A percentile compares a stretch with the other conserved stretches of the same genome.
These are phyloP conservation scores for Rutstroemia sydowiana DNA, from an alignment of 2,329 filamentous ascomycete genomes.

Conservation along the genomic window DNA sequence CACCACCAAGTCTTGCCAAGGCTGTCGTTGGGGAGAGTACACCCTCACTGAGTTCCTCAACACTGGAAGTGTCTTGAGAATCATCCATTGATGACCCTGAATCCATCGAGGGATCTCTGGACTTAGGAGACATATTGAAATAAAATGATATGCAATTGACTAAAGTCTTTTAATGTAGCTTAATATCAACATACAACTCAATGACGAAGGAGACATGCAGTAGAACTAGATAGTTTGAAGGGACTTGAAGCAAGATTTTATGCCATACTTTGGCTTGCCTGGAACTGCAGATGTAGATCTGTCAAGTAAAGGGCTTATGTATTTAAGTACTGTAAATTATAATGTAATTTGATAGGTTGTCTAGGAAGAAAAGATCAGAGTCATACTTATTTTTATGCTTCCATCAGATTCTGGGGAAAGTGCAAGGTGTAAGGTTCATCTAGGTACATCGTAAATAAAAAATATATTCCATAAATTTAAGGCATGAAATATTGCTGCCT, in stretches of 20 bases:
- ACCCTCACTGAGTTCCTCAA: not conserved
- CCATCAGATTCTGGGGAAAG: not conserved
- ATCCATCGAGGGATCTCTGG: too few species aligned
- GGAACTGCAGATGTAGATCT: not conserved
- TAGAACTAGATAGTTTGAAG: too few species aligned
- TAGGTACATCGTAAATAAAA: not conserved
- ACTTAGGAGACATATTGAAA: too few species aligned
- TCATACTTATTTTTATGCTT: not conserved
- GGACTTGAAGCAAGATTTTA: too few species aligned
- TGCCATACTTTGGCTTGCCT: not conserved
- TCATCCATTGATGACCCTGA: too few species aligned
- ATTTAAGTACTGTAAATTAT: not conserved
- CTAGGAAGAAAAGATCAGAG: too few species aligned
- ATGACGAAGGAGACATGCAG: not conserved
- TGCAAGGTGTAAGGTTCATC: too few species aligned
- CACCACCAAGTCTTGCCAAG: not conserved
- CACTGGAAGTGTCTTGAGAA: not conserved
- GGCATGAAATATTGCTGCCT: not conserved
- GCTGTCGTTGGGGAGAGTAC: constrained; percentile 5
- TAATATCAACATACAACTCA: not conserved
- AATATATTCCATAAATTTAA: not conserved
- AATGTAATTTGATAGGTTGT: too few species aligned
- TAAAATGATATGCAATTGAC: too few species aligned
- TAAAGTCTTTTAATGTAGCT: too few species aligned
- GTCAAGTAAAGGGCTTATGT: not conserved